Evolutionary conservation across 768 basidiomycete genomes (phyloP).

Genomic region (Suillus discolor): DNA sequence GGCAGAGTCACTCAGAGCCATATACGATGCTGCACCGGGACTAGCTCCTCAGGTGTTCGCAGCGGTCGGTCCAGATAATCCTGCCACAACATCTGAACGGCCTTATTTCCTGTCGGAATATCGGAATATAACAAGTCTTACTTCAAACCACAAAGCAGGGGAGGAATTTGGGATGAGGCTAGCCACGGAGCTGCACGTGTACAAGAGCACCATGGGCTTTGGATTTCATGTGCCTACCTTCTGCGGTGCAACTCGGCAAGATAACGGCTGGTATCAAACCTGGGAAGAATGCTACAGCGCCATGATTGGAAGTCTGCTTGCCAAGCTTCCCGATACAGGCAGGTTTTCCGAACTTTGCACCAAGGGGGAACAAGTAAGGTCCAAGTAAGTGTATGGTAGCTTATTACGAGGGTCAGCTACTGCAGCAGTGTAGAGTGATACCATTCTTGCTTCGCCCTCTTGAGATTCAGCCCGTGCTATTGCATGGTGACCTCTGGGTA

Average conservation of each 20-base stretch:
- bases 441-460: conserved; percentile 66
- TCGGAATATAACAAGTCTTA: conserved; percentile 55
- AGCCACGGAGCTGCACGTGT: conserved; percentile 65
- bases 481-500: conserved; percentile 86
- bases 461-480: conserved; percentile 61
- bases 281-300: conserved; percentile 72
- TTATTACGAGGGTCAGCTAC: background rate
- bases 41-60: conserved; percentile 61
- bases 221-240: conserved; percentile 78
- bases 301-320: conserved; percentile 61
- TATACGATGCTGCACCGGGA: conserved; percentile 65
- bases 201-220: conserved; percentile 56
- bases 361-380: conserved; percentile 53
- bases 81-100: conserved; percentile 34
- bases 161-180: conserved; percentile 57
- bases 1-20: conserved; percentile 65
- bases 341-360: conserved; percentile 47
- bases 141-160: conserved; percentile 42
- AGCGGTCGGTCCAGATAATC: conserved; percentile 39
- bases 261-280: conserved; percentile 71
- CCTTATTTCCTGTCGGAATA: conserved; percentile 80
- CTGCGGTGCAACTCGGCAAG: conserved; percentile 70
- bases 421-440: conserved; percentile 56
- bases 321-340: conserved; percentile 44
- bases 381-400: conserved; percentile 39